phyloP scores from a whole-genome alignment of 352 stramenopile species.

The Globisporangium polare region DNA sequence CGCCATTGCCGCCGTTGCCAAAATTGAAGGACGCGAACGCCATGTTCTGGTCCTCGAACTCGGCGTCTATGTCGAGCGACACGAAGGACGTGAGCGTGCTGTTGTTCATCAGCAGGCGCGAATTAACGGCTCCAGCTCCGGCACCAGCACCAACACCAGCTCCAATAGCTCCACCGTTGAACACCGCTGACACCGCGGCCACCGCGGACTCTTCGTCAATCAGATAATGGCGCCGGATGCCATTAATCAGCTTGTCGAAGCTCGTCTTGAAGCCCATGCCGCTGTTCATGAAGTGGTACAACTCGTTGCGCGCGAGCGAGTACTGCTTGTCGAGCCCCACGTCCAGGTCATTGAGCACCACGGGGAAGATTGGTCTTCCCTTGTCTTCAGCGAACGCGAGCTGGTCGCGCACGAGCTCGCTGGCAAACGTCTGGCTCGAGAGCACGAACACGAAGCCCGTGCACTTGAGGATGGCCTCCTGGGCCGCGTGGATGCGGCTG shows the following conservation, averaged over 20 bases:
- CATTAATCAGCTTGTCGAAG: conserved; percentile 40
- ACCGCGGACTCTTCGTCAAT: neutral
- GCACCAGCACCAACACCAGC: neutral
- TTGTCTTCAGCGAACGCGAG: conserved; percentile 85
- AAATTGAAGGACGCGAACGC: conserved; percentile 23
- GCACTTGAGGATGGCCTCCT: conserved; percentile 78
- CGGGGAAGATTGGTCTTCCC: conserved; percentile 70
- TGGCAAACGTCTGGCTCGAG: conserved; percentile 65
- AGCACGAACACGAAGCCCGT: conserved; percentile 76
- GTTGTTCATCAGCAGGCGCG: conserved; percentile 7
- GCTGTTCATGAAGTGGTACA: conserved; percentile 78
- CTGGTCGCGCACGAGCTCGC: conserved; percentile 76
- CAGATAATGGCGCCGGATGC: conserved; percentile 36
- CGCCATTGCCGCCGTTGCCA: neutral
- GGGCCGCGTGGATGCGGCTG: conserved; percentile 67
- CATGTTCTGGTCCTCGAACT: conserved; percentile 10
- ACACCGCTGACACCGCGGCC: neutral
- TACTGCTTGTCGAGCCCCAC: conserved; percentile 78
- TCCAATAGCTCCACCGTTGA: neutral
- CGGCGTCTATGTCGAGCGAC: conserved; percentile 16
- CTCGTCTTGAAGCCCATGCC: conserved; percentile 71
- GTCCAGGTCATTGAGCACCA: conserved; percentile 75
- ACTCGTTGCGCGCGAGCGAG: conserved; percentile 69
- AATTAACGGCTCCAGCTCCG: neutral
- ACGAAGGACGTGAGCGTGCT: conserved; percentile 21